These are phyloP conservation scores for Aschersonia sp. DNA, from an alignment of 2,329 filamentous ascomycete species.

Conservation along the genomic window DNA sequence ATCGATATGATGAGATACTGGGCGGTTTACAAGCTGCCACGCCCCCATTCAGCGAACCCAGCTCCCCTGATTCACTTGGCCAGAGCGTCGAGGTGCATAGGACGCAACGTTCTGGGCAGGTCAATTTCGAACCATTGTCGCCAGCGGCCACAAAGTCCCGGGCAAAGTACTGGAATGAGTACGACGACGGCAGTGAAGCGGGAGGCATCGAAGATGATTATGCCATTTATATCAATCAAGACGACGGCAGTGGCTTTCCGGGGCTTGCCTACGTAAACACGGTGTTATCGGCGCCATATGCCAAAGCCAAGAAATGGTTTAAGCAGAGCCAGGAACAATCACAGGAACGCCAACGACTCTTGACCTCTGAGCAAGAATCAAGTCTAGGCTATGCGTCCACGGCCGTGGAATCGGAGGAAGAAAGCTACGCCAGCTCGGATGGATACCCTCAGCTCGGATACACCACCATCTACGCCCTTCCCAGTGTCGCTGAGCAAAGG, in stretches of 20 bases:
- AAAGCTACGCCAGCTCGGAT: constrained; percentile 38
- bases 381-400: constrained; percentile 17
- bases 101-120: constrained; percentile 5
- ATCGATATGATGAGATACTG: constrained; percentile 36
- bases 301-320: constrained; percentile 38
- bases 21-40: constrained; percentile 29
- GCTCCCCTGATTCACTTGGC: constrained; percentile 20
- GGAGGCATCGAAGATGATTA: constrained; percentile 48
- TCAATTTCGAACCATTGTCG: constrained; percentile 16
- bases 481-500: constrained; percentile 35
- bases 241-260: constrained; percentile 44
- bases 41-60: constrained; percentile 23
- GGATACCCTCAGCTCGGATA: constrained; percentile 36
- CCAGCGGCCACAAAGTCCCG: constrained; percentile 14
- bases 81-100: constrained; percentile 4
- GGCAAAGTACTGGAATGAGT: constrained; percentile 69
- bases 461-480: constrained; percentile 38
- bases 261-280: constrained; percentile 46
- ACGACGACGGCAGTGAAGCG: constrained; percentile 64
- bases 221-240: constrained; percentile 60
- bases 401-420: constrained; percentile 24
- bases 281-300: constrained; percentile 33
- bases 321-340: constrained; percentile 9
- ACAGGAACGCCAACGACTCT: constrained; percentile 11
- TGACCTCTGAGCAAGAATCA: constrained; percentile 2